A percentile compares a stretch with the other conserved stretches of the same genome.
Evolutionary conservation across 192 early-diverging fungal genomes (phyloP).

Genomic region (Phlyctochytrium planicorne): DNA sequence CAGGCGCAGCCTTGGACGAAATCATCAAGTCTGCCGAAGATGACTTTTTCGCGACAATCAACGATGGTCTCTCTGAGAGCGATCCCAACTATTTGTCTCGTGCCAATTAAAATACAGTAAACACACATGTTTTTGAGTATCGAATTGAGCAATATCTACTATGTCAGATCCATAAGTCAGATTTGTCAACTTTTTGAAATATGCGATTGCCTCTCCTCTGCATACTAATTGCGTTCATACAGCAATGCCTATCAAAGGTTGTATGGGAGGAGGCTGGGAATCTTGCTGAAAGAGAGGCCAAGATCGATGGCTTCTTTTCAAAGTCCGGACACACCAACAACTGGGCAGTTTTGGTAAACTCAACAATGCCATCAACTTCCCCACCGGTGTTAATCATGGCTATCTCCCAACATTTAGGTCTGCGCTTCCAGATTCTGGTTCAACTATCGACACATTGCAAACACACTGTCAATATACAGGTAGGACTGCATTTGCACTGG

Average conservation of each 20-base stretch:
- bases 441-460: constrained; percentile 97
- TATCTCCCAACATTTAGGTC: no score
- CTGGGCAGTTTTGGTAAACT: constrained; percentile 92
- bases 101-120: no score
- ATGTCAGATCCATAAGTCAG: no score
- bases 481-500: not conserved
- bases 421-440: constrained; percentile 99
- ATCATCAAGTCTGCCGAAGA: constrained; percentile 48
- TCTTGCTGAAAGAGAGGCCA: no score
- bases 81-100: constrained; percentile 13
- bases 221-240: no score
- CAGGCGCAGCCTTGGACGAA: constrained; percentile 40
- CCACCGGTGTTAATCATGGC: not conserved
- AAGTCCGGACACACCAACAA: constrained; percentile 80
- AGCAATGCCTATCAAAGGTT: no score
- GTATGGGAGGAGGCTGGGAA: no score
- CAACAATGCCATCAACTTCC: not conserved
- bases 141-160: no score
- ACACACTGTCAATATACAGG: constrained; percentile 94
- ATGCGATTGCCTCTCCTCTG: no score
- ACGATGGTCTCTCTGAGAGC: constrained; percentile 36
- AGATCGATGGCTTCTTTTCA: constrained; percentile 9
- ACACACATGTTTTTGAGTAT: no score
- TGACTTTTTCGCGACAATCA: constrained; percentile 54
- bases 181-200: no score